These are phyloP conservation scores for Nicotiana paniculata DNA, from an alignment of 257 asterid genomes.

Conservation along the genomic window DNA sequence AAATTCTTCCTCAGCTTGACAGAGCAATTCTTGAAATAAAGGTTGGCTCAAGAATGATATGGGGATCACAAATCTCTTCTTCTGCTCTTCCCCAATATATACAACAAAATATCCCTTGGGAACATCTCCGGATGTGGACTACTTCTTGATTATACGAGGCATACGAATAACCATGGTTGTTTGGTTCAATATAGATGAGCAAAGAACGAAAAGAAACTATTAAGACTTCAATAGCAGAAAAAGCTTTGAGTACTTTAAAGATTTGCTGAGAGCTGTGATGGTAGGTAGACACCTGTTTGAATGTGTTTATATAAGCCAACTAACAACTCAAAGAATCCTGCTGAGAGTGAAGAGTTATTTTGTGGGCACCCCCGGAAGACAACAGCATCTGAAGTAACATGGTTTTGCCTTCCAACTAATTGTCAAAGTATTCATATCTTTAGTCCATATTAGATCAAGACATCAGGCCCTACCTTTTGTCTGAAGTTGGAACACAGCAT, in stretches of 20 bases:
- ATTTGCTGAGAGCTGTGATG: not conserved
- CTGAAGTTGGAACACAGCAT: not conserved
- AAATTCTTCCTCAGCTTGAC: no score
- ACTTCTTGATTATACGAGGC: not conserved
- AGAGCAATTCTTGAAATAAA: no score
- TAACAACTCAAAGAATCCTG: not conserved
- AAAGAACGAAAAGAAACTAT: not conserved
- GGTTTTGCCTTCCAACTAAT: not conserved
- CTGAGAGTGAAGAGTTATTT: not conserved
- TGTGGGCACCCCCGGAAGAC: not conserved
- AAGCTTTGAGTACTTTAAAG: not conserved
- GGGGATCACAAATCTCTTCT: no score
- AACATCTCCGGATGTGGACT: slow-evolving; percentile 4
- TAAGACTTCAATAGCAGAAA: not conserved
- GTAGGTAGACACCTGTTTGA: not conserved
- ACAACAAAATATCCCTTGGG: slow-evolving; percentile 30
- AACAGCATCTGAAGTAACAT: not conserved
- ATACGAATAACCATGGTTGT: not conserved
- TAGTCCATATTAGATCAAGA: not conserved
- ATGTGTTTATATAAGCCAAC: not conserved
- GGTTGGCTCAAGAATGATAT: no score
- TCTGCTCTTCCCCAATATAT: slow-evolving; percentile 21
- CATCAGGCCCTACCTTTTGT: not conserved
- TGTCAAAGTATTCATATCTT: not conserved
- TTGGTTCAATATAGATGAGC: not conserved